Percentiles rank a stretch among this genome's conserved stretches.
phyloP scores from a whole-genome alignment of 2,329 filamentous ascomycete genomes.

The Fusarium protoensiforme region DNA sequence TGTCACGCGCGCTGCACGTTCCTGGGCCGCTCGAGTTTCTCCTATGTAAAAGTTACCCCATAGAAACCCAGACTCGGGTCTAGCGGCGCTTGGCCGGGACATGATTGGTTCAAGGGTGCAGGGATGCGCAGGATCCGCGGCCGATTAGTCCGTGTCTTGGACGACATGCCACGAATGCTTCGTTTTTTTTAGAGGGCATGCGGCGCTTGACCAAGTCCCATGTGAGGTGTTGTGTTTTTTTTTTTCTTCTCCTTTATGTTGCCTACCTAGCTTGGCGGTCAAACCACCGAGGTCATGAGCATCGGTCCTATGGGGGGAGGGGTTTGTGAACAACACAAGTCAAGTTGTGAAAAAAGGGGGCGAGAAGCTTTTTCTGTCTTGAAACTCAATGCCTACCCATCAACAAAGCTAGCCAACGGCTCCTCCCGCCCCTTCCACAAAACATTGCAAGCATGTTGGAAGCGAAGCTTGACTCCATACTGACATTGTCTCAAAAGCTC shows the following conservation, averaged over 20 bases:
- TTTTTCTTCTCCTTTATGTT: neutral
- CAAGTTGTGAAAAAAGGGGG: neutral
- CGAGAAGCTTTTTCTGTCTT: neutral
- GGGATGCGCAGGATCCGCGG: slow-evolving; percentile 18
- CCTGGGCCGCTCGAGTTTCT: slow-evolving; percentile 43
- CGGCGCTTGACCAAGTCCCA: neutral
- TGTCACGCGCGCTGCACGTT: slow-evolving; percentile 42
- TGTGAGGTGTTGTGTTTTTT: neutral
- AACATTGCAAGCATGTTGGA: neutral
- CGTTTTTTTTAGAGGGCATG: neutral
- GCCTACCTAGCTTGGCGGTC: neutral
- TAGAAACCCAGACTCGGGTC: slow-evolving; percentile 35
- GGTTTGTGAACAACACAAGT: neutral
- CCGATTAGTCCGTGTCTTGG: slow-evolving; percentile 2
- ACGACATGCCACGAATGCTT: neutral
- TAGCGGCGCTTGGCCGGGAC: slow-evolving; percentile 6
- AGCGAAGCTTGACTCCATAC: neutral
- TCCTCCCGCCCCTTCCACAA: slow-evolving; percentile 22
- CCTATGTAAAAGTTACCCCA: slow-evolving; percentile 46
- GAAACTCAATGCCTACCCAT: neutral
- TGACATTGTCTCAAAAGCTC: neutral
- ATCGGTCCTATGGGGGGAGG: neutral
- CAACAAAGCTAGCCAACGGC: slow-evolving; percentile 22
- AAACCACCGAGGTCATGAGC: neutral
- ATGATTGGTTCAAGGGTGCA: slow-evolving; percentile 19